Evolutionary conservation across 2,329 filamentous ascomycete genomes (phyloP).

Genomic region (Ophiostoma sp.): DNA sequence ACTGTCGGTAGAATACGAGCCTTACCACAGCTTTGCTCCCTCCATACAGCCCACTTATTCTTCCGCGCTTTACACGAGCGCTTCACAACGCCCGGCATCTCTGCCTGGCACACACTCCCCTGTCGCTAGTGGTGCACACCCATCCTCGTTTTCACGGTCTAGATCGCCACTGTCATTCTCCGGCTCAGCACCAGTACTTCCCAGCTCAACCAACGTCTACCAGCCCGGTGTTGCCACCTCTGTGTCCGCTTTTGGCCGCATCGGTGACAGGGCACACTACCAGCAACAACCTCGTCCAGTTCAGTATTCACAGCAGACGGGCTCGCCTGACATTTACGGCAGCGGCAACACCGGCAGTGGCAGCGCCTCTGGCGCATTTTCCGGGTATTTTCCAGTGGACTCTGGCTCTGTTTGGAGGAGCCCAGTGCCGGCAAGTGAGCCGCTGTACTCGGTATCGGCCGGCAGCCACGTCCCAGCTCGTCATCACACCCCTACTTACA

Average conservation of each 20-base stretch:
- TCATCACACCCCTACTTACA: background rate
- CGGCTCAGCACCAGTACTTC: background rate
- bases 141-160: constrained; percentile 25
- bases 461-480: background rate
- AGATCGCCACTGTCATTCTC: background rate
- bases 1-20: constrained; percentile 47
- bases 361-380: constrained; percentile 24
- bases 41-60: constrained; percentile 39
- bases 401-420: constrained; percentile 37
- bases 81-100: constrained; percentile 32
- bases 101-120: constrained; percentile 28
- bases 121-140: background rate
- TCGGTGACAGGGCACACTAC: constrained; percentile 31
- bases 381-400: constrained; percentile 39
- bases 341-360: constrained; percentile 25
- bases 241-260: background rate
- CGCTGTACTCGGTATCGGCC: constrained; percentile 18
- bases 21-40: constrained; percentile 45
- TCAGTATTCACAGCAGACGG: constrained; percentile 33
- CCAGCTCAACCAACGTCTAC: background rate
- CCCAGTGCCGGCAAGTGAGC: constrained; percentile 23
- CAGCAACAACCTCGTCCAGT: constrained; percentile 38
- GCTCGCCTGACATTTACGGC: constrained; percentile 28
- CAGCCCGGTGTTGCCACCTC: constrained; percentile 31
- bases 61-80: constrained; percentile 43